phyloP scores from a whole-genome alignment of 2,329 filamentous ascomycete genomes.

The Penicillium sp. region DNA sequence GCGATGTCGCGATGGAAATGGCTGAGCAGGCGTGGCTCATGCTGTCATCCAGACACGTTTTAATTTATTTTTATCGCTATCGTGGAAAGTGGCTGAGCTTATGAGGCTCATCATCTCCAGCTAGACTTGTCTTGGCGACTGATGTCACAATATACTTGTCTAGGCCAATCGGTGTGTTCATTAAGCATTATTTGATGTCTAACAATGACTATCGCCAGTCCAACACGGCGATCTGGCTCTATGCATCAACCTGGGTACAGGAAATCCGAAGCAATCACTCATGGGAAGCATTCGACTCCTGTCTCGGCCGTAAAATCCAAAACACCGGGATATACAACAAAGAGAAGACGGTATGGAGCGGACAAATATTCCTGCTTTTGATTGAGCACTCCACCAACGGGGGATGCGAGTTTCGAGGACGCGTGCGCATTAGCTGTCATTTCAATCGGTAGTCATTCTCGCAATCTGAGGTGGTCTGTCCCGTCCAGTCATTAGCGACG shows the following conservation, averaged over 20 bases:
- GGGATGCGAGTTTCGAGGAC: constrained; percentile 19
- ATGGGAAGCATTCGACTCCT: neutral
- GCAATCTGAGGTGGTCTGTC: constrained; percentile 24
- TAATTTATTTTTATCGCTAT: constrained; percentile 11
- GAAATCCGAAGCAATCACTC: neutral
- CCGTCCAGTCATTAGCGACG: constrained; percentile 31
- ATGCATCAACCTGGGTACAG: constrained; percentile 12
- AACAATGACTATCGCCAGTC: constrained; percentile 16
- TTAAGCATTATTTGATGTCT: constrained; percentile 31
- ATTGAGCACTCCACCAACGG: constrained; percentile 3
- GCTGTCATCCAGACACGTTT: constrained; percentile 3
- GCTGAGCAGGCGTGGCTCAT: constrained; percentile 13
- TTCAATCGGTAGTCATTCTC: constrained; percentile 24
- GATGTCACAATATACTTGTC: neutral
- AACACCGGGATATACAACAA: constrained; percentile 6
- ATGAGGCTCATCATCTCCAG: constrained; percentile 5
- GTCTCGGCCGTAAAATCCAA: constrained; percentile 4
- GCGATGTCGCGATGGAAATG: neutral
- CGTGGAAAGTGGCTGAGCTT: constrained; percentile 6
- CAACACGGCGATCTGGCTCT: constrained; percentile 11
- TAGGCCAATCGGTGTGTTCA: constrained; percentile 24
- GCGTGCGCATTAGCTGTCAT: constrained; percentile 21
- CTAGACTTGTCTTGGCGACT: neutral
- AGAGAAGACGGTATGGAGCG: constrained; percentile 1
- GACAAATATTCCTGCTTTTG: neutral